Evolutionary conservation across 176 grass and related monocot species (phyloP), one percentile per base, ranked within the genome.

Genomic region (Paspalum notatum): DNA sequence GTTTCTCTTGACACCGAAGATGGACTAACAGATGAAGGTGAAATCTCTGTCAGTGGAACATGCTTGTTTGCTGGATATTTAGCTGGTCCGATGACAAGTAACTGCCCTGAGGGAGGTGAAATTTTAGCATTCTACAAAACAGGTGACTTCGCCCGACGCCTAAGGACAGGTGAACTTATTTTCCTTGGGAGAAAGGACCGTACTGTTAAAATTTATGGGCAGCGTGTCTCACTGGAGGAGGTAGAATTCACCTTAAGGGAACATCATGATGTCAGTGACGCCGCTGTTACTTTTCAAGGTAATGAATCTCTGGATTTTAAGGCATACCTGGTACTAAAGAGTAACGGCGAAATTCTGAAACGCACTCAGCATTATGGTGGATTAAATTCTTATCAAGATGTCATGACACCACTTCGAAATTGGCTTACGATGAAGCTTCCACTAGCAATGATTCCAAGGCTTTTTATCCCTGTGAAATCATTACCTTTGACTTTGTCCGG

Each of bases 181-280:
- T 98, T 98, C 60, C 62, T 98, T 52, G 88, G 90, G 22, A 98
- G 95, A 83, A 92, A 91, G 66, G 95, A 98, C 50, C 92, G 88
- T 12, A 72, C 83, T 13, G 69, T 98, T 63, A 98, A 98, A 87
- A 83, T 61, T 81, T 89, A 93, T 89, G 95, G 95, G 26, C 92
- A 92, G n/a, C 88, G 86, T 25, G 80, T 91, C 87, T 82, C 95
- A 70, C 57, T 98, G 25, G 87, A 94, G 44, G 95, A 98, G 65
- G 85, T 98, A 74, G 95, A 98, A 82, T 82, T 49, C n/a, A 85
- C 74, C 25, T 75, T 98, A 61, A 94, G n/a, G 47, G 92, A 92
- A 26, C 92, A 98, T 92, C 86, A 78, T 81, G 73, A 84, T 85
- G 61, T 94, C 40, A 84, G 55, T 81, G 79, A 83, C 62, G 90